phyloP scores from a whole-genome alignment of 768 basidiomycete species.

The Russula dissimulans region DNA sequence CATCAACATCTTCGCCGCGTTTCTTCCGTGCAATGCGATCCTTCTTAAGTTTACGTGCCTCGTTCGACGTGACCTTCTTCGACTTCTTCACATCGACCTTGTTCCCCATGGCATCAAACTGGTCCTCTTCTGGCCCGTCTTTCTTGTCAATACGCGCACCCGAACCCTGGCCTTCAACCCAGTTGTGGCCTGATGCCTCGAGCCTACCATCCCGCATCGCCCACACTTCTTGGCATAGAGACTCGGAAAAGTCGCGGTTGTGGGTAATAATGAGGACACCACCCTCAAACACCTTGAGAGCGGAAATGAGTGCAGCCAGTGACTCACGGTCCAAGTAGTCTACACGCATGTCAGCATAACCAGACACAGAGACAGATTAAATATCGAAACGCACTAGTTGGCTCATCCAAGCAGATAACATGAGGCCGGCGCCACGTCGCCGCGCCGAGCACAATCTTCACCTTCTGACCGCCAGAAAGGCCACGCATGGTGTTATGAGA shows the following conservation, averaged over 20 bases:
- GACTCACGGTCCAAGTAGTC: constrained; percentile 99
- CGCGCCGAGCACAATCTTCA: constrained; percentile 97
- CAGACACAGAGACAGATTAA: neutral
- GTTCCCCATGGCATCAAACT: constrained; percentile 98
- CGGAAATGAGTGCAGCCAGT: constrained; percentile 95
- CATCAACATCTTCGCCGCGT: constrained; percentile 66
- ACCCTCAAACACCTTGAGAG: constrained; percentile 95
- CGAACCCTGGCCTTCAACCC: constrained; percentile 98
- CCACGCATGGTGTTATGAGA: constrained; percentile 99
- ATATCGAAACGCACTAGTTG: constrained; percentile 56
- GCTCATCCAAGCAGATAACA: constrained; percentile 94
- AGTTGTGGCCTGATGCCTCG: constrained; percentile 97
- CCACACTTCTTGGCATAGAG: constrained; percentile 96
- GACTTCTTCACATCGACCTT: constrained; percentile 79
- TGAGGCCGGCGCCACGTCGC: constrained; percentile 99
- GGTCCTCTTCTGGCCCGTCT: constrained; percentile 81
- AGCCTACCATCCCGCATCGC: constrained; percentile 96
- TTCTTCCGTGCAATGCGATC: constrained; percentile 88
- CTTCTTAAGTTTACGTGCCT: constrained; percentile 92
- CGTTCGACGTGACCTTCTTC: constrained; percentile 78
- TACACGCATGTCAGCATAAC: constrained; percentile 24
- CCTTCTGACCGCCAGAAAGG: constrained; percentile 97
- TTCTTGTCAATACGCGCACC: constrained; percentile 93
- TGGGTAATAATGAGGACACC: constrained; percentile 97
- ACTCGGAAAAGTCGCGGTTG: constrained; percentile 99